These are phyloP conservation scores for Microstegium vimineum DNA, from an alignment of 176 grass and related monocot species.

Conservation along the genomic window DNA sequence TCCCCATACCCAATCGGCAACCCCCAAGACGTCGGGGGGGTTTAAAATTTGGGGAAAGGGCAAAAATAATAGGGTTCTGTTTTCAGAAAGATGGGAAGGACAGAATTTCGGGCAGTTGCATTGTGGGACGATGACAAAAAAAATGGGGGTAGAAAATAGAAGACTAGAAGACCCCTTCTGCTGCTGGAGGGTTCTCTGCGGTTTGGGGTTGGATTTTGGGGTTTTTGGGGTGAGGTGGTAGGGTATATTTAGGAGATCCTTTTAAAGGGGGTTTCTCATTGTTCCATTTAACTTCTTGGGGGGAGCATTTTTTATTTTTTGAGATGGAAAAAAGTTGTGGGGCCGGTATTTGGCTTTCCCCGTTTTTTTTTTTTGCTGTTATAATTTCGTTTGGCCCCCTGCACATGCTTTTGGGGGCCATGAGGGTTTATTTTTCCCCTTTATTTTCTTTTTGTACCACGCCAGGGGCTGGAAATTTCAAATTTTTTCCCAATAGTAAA, in stretches of 20 bases:
- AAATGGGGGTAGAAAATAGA: background rate
- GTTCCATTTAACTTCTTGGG: background rate
- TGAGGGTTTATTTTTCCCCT: background rate
- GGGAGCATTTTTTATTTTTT: background rate
- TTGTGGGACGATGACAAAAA: background rate
- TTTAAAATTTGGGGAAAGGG: no score
- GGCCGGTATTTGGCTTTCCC: background rate
- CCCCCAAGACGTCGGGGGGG: background rate
- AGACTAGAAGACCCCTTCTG: background rate
- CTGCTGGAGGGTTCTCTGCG: background rate
- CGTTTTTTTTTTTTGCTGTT: background rate
- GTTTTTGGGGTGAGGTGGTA: conserved; percentile 11
- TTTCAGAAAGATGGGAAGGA: background rate
- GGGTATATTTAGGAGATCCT: conserved; percentile 21
- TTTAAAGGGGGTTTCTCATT: background rate
- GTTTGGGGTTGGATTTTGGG: conserved; percentile 3
- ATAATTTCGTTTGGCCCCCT: background rate
- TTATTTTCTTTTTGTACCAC: background rate
- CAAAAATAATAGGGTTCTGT: background rate
- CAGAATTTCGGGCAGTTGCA: background rate
- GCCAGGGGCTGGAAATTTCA: background rate
- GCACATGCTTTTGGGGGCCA: background rate
- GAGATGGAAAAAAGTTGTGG: background rate
- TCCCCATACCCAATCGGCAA: no score
- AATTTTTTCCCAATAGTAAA: background rate